Conservation (phyloP, 371 early-diverging fungal species). For the Saksenaea oblongispora region DNA sequence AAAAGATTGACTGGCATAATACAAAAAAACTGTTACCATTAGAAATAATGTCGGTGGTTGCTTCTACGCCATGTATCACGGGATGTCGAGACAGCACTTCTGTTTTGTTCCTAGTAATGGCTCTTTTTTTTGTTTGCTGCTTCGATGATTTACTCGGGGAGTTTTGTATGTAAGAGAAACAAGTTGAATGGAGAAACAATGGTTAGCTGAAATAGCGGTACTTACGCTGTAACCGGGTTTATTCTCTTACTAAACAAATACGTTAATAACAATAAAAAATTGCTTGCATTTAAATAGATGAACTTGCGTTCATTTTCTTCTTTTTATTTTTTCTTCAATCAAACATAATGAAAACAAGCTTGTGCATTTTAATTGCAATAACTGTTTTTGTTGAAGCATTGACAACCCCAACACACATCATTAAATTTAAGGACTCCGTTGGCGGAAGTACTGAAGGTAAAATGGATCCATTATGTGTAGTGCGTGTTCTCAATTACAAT, state of each 20-base stretch:
- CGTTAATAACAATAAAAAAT: too few species aligned
- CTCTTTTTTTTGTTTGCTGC: neutral
- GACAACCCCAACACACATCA: constrained; percentile 18
- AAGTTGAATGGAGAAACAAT: neutral
- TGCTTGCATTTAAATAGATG: neutral
- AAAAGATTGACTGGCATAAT: neutral
- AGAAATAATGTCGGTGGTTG: too few species aligned
- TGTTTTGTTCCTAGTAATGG: too few species aligned
- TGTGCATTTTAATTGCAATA: neutral
- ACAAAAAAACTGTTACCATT: neutral
- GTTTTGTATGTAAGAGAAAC: constrained; percentile 1
- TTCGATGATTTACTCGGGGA: neutral
- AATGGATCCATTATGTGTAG: neutral
- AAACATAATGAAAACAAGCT: neutral
- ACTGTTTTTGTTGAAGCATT: neutral
- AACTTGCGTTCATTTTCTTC: neutral
- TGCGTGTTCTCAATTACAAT: too few species aligned
- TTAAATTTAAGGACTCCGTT: constrained; percentile 17
- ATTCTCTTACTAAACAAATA: neutral
- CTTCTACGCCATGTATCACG: too few species aligned
- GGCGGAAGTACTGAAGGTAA: constrained; percentile 10
- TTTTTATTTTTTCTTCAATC: neutral
- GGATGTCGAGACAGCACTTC: too few species aligned
- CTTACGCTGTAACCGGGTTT: neutral
- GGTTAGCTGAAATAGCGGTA: neutral